Percentiles rank a stretch among this genome's conserved stretches.
These are phyloP conservation scores for Phaseolus lunatus DNA, from an alignment of 306 rosid species.

Conservation along the genomic window DNA sequence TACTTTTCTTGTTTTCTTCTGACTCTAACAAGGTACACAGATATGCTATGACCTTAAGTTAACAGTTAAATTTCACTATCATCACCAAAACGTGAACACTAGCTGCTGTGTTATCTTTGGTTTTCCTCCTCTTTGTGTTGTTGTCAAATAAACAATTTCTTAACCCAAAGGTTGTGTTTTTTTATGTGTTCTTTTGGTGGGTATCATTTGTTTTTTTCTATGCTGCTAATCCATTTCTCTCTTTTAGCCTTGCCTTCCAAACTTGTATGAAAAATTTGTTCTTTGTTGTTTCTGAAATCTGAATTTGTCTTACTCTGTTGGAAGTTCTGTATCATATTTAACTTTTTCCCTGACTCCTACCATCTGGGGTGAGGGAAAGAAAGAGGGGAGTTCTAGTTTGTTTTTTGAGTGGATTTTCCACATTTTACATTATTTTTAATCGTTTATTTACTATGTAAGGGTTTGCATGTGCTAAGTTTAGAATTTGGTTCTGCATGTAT, in stretches of 20 bases:
- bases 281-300: constrained; percentile 33
- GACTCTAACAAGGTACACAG: constrained; percentile 2
- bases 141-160: background rate
- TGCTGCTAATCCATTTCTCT: constrained; percentile 9
- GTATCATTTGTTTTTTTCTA: background rate
- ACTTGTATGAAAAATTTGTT: background rate
- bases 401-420: background rate
- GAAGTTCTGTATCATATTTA: background rate
- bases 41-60: background rate
- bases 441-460: background rate
- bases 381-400: background rate
- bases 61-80: constrained; percentile 25
- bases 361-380: background rate
- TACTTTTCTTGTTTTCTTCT: background rate
- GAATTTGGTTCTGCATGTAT: constrained; percentile 18
- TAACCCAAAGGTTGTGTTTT: constrained; percentile 8
- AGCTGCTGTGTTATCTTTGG: constrained; percentile 17
- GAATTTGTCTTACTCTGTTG: constrained; percentile 23
- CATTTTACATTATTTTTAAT: background rate
- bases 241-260: background rate
- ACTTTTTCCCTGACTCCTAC: background rate
- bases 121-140: background rate
- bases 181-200: background rate
- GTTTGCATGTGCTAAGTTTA: constrained; percentile 4
- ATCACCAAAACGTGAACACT: constrained; percentile 24